phyloP scores from a whole-genome alignment of 768 basidiomycete genomes.

The Cantharellus anzutake region DNA sequence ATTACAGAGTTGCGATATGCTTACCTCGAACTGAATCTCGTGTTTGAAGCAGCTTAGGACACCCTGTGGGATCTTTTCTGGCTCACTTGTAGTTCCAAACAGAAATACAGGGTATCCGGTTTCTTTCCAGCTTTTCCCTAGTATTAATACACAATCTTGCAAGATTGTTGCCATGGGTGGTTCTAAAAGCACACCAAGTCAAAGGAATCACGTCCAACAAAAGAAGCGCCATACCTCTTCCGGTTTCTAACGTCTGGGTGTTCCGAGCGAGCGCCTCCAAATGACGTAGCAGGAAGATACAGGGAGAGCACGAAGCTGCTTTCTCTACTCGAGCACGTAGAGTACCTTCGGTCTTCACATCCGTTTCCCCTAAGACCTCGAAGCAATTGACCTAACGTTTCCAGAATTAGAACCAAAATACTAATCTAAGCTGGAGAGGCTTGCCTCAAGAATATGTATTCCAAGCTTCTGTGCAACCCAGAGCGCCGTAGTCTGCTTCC shows the following conservation, averaged over 20 bases:
- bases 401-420: neutral
- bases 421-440: neutral
- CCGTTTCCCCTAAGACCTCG: slow-evolving; percentile 59
- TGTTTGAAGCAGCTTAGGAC: slow-evolving; percentile 70
- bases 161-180: slow-evolving; percentile 36
- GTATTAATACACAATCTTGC: slow-evolving; percentile 40
- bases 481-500: slow-evolving; percentile 51
- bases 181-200: slow-evolving; percentile 22
- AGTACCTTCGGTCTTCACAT: slow-evolving; percentile 51
- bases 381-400: slow-evolving; percentile 61
- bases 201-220: neutral
- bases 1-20: slow-evolving; percentile 2
- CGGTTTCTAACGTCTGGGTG: slow-evolving; percentile 41
- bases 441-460: slow-evolving; percentile 62
- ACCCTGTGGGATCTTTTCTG: slow-evolving; percentile 39
- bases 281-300: slow-evolving; percentile 61
- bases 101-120: slow-evolving; percentile 57
- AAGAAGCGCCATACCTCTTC: slow-evolving; percentile 30
- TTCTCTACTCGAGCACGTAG: slow-evolving; percentile 58
- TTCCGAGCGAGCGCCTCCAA: slow-evolving; percentile 61
- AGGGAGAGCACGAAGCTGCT: slow-evolving; percentile 63
- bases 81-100: slow-evolving; percentile 51
- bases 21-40: slow-evolving; percentile 55
- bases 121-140: slow-evolving; percentile 35
- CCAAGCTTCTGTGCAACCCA: slow-evolving; percentile 29